phyloP scores from a whole-genome alignment of 164 flowering plant genomes.

The Amborella trichopoda region DNA sequence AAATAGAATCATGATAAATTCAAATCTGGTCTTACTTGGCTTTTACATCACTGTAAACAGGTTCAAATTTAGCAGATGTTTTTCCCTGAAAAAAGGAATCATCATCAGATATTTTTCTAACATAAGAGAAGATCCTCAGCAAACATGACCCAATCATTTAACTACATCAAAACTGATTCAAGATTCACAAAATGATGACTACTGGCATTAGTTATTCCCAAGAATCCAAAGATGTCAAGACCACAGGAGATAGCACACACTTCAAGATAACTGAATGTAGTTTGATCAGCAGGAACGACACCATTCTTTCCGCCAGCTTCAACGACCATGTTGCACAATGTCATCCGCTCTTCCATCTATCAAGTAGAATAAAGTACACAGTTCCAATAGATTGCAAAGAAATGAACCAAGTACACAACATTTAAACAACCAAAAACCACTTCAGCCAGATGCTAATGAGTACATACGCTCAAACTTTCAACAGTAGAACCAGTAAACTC shows the following conservation, averaged over 20 bases:
- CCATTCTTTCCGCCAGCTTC: constrained; percentile 99
- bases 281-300: constrained; percentile 81
- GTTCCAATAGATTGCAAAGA: too few species aligned
- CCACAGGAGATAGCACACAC: too few species aligned
- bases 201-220: too few species aligned
- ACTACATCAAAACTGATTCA: too few species aligned
- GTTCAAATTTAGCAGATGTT: constrained; percentile 67
- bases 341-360: constrained; percentile 99
- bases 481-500: constrained; percentile 91
- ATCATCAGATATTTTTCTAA: too few species aligned
- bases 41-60: constrained; percentile 75
- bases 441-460: too few species aligned
- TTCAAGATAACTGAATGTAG: constrained; percentile 81
- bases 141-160: too few species aligned
- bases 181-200: too few species aligned
- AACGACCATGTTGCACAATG: constrained; percentile 98
- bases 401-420: too few species aligned
- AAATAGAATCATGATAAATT: background rate
- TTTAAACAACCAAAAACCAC: too few species aligned
- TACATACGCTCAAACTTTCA: constrained; percentile 86
- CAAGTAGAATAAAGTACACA: constrained; percentile 8
- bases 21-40: constrained; percentile 52
- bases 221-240: too few species aligned
- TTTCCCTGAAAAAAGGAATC: constrained; percentile 65
- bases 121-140: too few species aligned